Conservation (phyloP, 1,284 basidiomycete species). For the Taiwanofungus camphoratus region DNA sequence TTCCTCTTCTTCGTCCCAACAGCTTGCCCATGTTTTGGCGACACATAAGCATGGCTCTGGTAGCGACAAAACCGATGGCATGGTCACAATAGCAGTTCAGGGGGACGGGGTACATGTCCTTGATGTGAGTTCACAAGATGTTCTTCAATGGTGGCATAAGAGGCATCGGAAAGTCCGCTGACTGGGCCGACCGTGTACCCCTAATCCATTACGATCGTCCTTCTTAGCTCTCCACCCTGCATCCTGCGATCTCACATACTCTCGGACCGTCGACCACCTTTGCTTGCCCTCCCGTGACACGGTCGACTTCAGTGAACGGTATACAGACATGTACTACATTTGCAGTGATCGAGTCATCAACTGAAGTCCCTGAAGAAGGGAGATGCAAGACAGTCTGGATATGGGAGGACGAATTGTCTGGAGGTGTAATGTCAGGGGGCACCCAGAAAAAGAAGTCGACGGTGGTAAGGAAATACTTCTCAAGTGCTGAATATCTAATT, state of each 20-base stretch:
- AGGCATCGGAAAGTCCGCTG: no score
- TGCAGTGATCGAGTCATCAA: conserved; percentile 42
- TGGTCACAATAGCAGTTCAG: conserved; percentile 60
- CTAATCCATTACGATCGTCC: background rate
- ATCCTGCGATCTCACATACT: conserved; percentile 61
- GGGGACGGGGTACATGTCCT: conserved; percentile 68
- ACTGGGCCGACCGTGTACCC: background rate
- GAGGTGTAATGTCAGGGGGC: conserved; percentile 25
- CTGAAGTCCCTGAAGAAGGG: conserved; percentile 37
- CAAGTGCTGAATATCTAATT: background rate
- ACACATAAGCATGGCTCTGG: conserved; percentile 32
- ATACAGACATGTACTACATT: conserved; percentile 47
- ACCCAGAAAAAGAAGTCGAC: conserved; percentile 33
- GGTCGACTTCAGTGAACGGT: conserved; percentile 31
- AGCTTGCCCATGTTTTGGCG: conserved; percentile 31
- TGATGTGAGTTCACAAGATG: conserved; percentile 45
- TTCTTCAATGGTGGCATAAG: no score
- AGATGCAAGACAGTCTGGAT: conserved; percentile 49
- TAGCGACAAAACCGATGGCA: conserved; percentile 37
- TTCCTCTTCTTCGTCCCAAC: conserved; percentile 17
- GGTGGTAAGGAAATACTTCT: conserved; percentile 35
- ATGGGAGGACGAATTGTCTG: conserved; percentile 54
- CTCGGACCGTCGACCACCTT: conserved; percentile 60
- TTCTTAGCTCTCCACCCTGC: conserved; percentile 54
- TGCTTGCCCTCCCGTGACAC: conserved; percentile 49